Evolutionary conservation across 495 filamentous ascomycete genomes (phyloP).

Genomic region (Pseudevernia furfuracea): DNA sequence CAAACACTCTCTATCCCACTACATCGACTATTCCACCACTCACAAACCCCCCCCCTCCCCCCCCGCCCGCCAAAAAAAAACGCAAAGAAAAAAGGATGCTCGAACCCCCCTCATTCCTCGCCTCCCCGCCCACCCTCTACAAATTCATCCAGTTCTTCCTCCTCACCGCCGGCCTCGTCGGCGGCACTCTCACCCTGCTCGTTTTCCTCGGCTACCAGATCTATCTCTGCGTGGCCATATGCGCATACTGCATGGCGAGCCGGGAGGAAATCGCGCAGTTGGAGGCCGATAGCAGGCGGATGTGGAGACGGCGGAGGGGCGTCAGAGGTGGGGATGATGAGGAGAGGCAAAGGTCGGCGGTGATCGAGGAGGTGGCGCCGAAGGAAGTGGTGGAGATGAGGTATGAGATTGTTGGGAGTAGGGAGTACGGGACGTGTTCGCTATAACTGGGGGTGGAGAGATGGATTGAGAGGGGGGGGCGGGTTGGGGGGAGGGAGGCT

Average conservation of each 20-base stretch:
- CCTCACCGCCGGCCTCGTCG: too few relatives aligned
- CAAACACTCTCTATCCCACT: too few relatives aligned
- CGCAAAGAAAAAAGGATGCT: not conserved
- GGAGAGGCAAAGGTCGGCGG: not conserved
- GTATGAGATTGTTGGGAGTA: not conserved
- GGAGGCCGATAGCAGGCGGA: not conserved
- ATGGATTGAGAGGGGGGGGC: too few relatives aligned
- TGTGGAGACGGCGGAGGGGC: not conserved
- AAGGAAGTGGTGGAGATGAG: not conserved
- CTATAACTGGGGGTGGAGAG: not conserved
- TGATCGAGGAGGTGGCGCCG: not conserved
- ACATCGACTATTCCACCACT: too few relatives aligned
- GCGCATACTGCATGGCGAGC: not conserved
- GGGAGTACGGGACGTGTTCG: not conserved
- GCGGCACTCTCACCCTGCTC: too few relatives aligned
- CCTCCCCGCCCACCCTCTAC: too few relatives aligned
- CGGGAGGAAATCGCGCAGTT: not conserved
- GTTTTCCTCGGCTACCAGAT: not conserved
- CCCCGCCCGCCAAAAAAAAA: not conserved
- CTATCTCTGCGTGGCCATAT: not conserved
- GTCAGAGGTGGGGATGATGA: not conserved
- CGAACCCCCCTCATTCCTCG: not conserved
- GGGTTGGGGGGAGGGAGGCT: not conserved
- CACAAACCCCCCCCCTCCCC: too few relatives aligned
- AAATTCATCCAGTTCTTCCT: too few relatives aligned